These are phyloP conservation scores for Fagopyrum esculentum DNA, from an alignment of 148 eudicot genomes.

Conservation along the genomic window DNA sequence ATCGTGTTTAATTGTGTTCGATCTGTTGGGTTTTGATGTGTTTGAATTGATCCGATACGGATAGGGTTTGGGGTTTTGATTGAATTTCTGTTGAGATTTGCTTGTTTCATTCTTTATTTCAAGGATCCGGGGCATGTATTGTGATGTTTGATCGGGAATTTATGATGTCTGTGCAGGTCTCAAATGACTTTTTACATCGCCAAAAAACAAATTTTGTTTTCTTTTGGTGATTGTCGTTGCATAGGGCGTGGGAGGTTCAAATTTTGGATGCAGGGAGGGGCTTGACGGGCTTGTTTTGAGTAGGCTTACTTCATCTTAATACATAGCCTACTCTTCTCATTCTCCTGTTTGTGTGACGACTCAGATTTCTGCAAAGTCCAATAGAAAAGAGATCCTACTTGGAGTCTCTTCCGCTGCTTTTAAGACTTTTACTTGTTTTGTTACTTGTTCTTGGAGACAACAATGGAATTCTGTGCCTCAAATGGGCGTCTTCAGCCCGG, in stretches of 20 bases:
- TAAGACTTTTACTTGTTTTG: neutral
- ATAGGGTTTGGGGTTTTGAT: neutral
- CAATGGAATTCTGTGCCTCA: conserved; percentile 19
- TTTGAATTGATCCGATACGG: neutral
- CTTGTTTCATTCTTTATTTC: neutral
- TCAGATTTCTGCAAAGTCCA: neutral
- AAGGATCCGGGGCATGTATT: neutral
- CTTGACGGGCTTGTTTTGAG: conserved; percentile 4
- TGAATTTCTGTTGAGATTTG: neutral
- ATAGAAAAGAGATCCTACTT: neutral
- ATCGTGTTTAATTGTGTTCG: neutral
- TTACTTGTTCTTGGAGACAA: neutral
- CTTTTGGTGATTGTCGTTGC: conserved; percentile 22
- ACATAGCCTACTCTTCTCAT: neutral
- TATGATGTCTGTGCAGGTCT: conserved; percentile 21
- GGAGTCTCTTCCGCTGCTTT: neutral
- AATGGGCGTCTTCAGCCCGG: conserved; percentile 41
- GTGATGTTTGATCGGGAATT: neutral
- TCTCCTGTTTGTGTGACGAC: neutral
- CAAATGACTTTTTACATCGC: conserved; percentile 27
- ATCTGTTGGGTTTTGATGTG: neutral
- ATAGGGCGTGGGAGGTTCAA: conserved; percentile 17
- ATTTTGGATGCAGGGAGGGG: neutral
- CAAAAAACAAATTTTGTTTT: conserved; percentile 26
- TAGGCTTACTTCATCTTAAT: neutral